Percentiles rank a stretch among this genome's conserved stretches.
Conservation (phyloP, 2,329 filamentous ascomycete species). For the Bipolaris oryzae region DNA sequence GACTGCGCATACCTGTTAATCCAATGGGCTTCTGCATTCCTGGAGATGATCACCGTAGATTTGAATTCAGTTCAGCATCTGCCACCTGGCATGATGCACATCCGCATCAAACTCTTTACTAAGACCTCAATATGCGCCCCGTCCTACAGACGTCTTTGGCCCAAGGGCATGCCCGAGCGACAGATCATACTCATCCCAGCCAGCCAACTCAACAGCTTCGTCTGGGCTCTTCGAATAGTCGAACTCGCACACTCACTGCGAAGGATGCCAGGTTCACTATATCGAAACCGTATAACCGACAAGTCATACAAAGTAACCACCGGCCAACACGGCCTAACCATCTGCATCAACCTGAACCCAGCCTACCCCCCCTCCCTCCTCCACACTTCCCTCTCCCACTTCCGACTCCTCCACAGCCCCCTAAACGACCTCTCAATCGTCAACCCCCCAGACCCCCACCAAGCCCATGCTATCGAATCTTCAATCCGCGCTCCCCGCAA, state of each 20-base stretch:
- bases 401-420: not conserved
- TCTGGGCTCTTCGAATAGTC: not conserved
- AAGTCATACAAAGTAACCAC: not conserved
- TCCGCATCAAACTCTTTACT: not conserved
- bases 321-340: not conserved
- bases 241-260: not conserved
- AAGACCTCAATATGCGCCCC: not conserved
- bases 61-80: not conserved
- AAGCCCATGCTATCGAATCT: not conserved
- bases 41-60: not conserved
- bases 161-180: no score
- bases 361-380: not conserved
- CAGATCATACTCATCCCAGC: not conserved
- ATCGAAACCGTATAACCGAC: not conserved
- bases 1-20: not conserved
- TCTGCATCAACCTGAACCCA: not conserved
- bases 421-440: not conserved
- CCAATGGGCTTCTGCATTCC: not conserved
- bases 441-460: not conserved
- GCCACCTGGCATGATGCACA: not conserved
- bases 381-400: not conserved
- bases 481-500: not conserved
- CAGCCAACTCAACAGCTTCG: not conserved
- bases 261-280: not conserved
- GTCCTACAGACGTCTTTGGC: not conserved